These are phyloP conservation scores for Plasmodium berghei DNA, from an alignment of 169 alveolate genomes.

Conservation along the genomic window DNA sequence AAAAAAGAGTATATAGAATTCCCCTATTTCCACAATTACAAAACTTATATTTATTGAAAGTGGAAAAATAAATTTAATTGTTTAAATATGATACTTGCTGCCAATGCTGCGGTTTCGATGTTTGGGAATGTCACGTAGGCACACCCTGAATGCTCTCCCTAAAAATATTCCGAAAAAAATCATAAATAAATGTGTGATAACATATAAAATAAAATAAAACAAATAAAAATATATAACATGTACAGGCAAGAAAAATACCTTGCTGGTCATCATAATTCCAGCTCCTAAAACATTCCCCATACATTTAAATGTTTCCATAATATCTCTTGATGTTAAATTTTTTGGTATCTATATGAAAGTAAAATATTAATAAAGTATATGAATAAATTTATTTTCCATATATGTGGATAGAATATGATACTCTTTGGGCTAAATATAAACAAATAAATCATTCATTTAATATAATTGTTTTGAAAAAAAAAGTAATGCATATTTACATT, in stretches of 20 bases:
- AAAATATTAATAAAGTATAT: background rate
- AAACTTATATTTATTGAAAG: too few relatives aligned
- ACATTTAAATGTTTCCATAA: conserved; percentile 57
- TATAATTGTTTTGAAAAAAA: too few relatives aligned
- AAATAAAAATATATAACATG: background rate
- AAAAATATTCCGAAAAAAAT: background rate
- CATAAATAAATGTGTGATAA: background rate
- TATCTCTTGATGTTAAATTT: conserved; percentile 44
- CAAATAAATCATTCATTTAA: too few relatives aligned
- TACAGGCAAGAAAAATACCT: conserved; percentile 19
- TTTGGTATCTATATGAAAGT: conserved; percentile 42
- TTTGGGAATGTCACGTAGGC: conserved; percentile 70
- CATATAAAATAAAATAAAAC: background rate
- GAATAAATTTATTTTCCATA: background rate
- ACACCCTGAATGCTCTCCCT: conserved; percentile 73
- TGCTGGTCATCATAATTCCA: conserved; percentile 68
- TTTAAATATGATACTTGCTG: conserved; percentile 65
- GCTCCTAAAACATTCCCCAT: conserved; percentile 70
- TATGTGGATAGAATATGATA: too few relatives aligned
- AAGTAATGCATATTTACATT: conserved; percentile 18
- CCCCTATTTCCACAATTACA: background rate
- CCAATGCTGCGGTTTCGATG: conserved; percentile 45
- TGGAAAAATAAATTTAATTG: background rate
- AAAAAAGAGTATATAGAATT: background rate
- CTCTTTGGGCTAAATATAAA: too few relatives aligned